These are phyloP conservation scores for Coemansia sp. DNA, from an alignment of 192 early-diverging fungal genomes.

Conservation along the genomic window DNA sequence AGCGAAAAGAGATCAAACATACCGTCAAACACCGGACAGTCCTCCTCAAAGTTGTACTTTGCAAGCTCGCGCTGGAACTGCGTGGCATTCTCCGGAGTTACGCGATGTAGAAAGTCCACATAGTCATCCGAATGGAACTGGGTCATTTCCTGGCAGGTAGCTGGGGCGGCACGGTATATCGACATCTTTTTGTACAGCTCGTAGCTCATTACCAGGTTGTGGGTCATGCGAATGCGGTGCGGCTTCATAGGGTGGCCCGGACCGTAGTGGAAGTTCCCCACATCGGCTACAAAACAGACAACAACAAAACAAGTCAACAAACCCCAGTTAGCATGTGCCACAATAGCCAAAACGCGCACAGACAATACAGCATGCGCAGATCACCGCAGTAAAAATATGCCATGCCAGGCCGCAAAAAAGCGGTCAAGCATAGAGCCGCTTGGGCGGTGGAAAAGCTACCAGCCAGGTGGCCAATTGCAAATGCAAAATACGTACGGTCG, in stretches of 20 bases:
- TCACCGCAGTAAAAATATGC: not conserved
- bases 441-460: not conserved
- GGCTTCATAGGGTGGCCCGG: slow-evolving; percentile 99
- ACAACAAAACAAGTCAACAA: not conserved
- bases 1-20: slow-evolving; percentile 92
- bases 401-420: not conserved
- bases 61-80: slow-evolving; percentile 62
- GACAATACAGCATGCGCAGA: slow-evolving; percentile 1
- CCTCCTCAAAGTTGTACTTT: slow-evolving; percentile 89
- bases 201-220: slow-evolving; percentile 95
- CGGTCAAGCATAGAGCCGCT: too few relatives aligned
- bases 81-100: slow-evolving; percentile 75
- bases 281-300: slow-evolving; percentile 46
- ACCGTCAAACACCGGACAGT: slow-evolving; percentile 98
- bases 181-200: slow-evolving; percentile 94
- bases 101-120: slow-evolving; percentile 84
- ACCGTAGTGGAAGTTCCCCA: slow-evolving; percentile 88
- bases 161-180: slow-evolving; percentile 74
- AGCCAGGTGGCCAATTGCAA: not conserved
- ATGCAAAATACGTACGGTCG: slow-evolving; percentile 35
- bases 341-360: slow-evolving; percentile 8
- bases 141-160: slow-evolving; percentile 91
- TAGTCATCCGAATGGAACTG: slow-evolving; percentile 96
- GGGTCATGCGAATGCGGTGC: slow-evolving; percentile 91
- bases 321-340: not conserved